Evolutionary conservation across 2,329 filamentous ascomycete genomes (phyloP), one percentile per base, ranked within the genome.

Genomic region (Cladobotryum mycophilum): DNA sequence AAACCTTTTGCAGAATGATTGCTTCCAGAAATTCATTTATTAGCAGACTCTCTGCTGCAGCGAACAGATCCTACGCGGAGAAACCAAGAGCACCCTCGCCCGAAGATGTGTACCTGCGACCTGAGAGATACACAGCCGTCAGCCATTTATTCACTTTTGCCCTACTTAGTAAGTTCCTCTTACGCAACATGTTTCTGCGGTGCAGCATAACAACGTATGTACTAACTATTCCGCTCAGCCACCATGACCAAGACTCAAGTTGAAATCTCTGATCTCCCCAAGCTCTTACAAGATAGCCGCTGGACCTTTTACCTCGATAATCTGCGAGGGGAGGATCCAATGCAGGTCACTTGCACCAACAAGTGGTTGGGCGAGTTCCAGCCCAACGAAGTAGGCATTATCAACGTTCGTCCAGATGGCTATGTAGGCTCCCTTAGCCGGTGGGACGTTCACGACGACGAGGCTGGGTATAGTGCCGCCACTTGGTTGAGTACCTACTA

Each of bases 251-350:
- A 86, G 64, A 69, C 70, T 3, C 73, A 79, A 3, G 75, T 89
- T 41, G 86, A 89, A 64, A 76, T 89, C 22, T 74, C 75, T 2
- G 78, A 87, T 58, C 69, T 89, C 14, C 85, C 85, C 0, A 63
- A 70, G 0, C 63, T 84, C 18, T 64, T 89, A 38, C 78, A 84
- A 58, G 75, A 81, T 50, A 85, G 82, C 64, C 75, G 78, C 33
- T 89, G 85, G 84, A 86, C 84, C 0, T 76, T 89, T 53, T 89
- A 89, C 62, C 71, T 88, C 0, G 86, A 89, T 60, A 76, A 88
- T 62, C 67, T 82, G 13, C 73, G 76, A 22, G 76, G 79, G 57
- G 78, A 73, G 51, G 76, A 81, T 49, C 78, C 75, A 3, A 71
- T 74, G 20, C 72, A 73, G 37, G 61, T 69, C 36, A 65, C 73